Evolutionary conservation across 2,329 filamentous ascomycete species (phyloP).

Genomic region (Leptodontidium sp.): DNA sequence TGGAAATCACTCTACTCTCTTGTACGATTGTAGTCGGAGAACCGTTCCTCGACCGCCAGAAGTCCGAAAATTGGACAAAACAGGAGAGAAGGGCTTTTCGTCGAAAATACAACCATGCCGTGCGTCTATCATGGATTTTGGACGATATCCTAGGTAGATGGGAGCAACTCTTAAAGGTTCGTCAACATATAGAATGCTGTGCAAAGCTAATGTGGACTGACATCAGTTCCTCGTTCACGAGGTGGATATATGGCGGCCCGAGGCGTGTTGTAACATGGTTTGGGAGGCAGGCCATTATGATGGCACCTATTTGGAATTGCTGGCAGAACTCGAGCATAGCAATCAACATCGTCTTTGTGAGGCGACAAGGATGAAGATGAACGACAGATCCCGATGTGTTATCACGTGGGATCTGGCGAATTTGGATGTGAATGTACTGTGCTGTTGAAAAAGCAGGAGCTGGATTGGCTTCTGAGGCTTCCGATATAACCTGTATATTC

Average conservation of each 20-base stretch:
- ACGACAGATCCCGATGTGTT: constrained; percentile 2
- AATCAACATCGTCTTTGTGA: constrained; percentile 10
- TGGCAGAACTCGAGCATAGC: not conserved
- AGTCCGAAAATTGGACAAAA: constrained; percentile 5
- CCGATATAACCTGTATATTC: not conserved
- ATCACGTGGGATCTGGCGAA: not conserved
- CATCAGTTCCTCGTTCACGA: constrained; percentile 9
- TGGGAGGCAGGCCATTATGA: not conserved
- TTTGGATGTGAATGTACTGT: constrained; percentile 10
- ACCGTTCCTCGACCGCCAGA: no score
- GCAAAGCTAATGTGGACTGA: constrained; percentile 8
- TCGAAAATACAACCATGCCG: constrained; percentile 8
- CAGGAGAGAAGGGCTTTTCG: not conserved
- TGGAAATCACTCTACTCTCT: constrained; percentile 13
- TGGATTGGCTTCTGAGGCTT: constrained; percentile 7
- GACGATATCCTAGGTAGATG: constrained; percentile 14
- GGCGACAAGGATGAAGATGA: not conserved
- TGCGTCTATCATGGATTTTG: constrained; percentile 2
- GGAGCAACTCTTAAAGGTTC: constrained; percentile 19
- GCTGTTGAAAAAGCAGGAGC: constrained; percentile 14
- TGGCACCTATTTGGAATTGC: not conserved
- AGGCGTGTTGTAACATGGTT: constrained; percentile 2
- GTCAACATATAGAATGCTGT: constrained; percentile 10
- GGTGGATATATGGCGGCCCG: constrained; percentile 10
- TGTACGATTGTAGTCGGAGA: no score